Conservation (phyloP, 805 yeast genomes). For the Yamadazyma phyllophila region DNA sequence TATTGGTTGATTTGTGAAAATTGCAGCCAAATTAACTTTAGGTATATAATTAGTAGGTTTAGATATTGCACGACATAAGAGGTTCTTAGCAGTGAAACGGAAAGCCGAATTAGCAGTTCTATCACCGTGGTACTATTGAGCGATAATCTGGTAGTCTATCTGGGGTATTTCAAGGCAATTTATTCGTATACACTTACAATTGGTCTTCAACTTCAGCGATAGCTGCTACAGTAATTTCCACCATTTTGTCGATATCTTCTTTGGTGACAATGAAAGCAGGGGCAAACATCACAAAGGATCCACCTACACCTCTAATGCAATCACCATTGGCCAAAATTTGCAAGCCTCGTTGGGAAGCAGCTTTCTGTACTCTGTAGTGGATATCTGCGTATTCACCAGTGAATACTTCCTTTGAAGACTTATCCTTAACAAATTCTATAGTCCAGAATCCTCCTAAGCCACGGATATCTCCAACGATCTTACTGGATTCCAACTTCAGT, state of each 20-base stretch:
- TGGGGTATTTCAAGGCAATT: too few relatives aligned
- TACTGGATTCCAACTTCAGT: constrained; percentile 11
- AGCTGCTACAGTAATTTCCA: constrained; percentile 36
- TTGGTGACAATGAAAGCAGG: constrained; percentile 43
- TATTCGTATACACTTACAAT: constrained; percentile 9
- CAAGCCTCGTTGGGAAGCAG: constrained; percentile 45
- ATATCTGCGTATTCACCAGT: constrained; percentile 29
- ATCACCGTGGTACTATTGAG: too few relatives aligned
- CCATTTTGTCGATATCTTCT: constrained; percentile 36
- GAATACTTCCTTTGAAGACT: constrained; percentile 49
- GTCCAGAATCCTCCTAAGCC: constrained; percentile 64
- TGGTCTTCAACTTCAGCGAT: constrained; percentile 36
- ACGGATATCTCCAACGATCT: constrained; percentile 54
- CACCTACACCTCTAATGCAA: constrained; percentile 23
- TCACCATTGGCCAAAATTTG: constrained; percentile 48
- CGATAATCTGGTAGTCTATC: neutral
- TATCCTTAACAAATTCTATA: constrained; percentile 55
- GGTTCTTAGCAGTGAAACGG: too few relatives aligned
- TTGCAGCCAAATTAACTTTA: too few relatives aligned
- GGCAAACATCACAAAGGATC: constrained; percentile 47
- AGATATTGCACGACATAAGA: too few relatives aligned
- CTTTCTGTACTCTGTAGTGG: constrained; percentile 33
- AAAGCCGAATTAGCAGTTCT: too few relatives aligned
- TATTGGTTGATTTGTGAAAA: too few relatives aligned
- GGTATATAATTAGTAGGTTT: too few relatives aligned